Evolutionary conservation across 1,284 basidiomycete species (phyloP).

Genomic region (Sutorius eximius): DNA sequence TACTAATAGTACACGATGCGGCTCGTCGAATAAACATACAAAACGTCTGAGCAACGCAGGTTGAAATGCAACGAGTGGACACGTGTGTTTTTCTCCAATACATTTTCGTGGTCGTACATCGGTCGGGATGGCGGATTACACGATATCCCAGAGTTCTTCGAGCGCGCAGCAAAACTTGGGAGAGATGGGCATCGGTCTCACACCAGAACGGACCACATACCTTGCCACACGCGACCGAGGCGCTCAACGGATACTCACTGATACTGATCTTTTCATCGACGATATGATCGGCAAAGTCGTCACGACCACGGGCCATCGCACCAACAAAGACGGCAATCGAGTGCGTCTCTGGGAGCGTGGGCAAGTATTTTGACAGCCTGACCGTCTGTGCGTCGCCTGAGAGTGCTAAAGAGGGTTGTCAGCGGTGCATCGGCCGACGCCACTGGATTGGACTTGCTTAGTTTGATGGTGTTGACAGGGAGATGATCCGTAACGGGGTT

Average conservation of each 20-base stretch:
- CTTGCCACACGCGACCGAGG: slow-evolving; percentile 96
- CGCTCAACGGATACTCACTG: slow-evolving; percentile 92
- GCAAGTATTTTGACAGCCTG: slow-evolving; percentile 82
- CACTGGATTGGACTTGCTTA: slow-evolving; percentile 62
- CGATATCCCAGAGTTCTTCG: slow-evolving; percentile 62
- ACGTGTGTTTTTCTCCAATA: slow-evolving; percentile 18
- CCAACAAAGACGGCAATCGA: slow-evolving; percentile 95
- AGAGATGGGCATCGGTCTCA: slow-evolving; percentile 4
- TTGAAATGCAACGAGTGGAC: slow-evolving; percentile 37
- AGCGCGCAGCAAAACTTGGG: slow-evolving; percentile 68
- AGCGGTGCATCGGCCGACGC: slow-evolving; percentile 10
- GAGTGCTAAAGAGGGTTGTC: slow-evolving; percentile 57
- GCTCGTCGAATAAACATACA: slow-evolving; percentile 24
- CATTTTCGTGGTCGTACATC: slow-evolving; percentile 12
- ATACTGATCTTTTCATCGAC: slow-evolving; percentile 98
- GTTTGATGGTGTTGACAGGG: slow-evolving; percentile 93
- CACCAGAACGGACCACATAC: slow-evolving; percentile 43
- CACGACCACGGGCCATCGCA: slow-evolving; percentile 93
- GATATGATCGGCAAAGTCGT: slow-evolving; percentile 96
- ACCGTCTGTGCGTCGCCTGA: slow-evolving; percentile 90
- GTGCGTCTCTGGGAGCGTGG: slow-evolving; percentile 81
- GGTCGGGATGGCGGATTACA: slow-evolving; percentile 34
- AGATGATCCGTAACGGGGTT: slow-evolving; percentile 97
- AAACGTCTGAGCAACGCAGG: slow-evolving; percentile 30
- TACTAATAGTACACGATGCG: slow-evolving; percentile 34